Base-by-base conservation (phyloP, 257 asterid species). In the Nicotiana noctiflora region DNA sequence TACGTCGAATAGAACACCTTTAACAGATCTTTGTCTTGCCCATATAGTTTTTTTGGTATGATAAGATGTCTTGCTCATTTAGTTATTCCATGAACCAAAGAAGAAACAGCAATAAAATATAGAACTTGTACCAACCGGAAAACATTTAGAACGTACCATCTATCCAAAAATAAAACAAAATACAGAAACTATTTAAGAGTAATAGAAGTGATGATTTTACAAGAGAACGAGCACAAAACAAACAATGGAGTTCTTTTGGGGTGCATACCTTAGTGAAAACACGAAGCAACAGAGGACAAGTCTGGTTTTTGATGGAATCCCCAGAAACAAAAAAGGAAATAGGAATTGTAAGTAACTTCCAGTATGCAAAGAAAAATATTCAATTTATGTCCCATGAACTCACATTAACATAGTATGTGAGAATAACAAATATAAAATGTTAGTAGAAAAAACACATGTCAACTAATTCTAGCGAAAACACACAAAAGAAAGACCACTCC, bases 211-310 rank as follows among this genome's bases (percentile, higher is more conserved):
- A 51, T 51, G 56, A 51, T 51, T 49, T 49, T 51, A 51, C 2
- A 51, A 51, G 18, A 51, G 56, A 51, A 51, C 56, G 3, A 51
- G 56, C 56, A 53, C 5, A 62, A 13, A n/a, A 37, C n/a, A 9
- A 66, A 66, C 13, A 12, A 68, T 0, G 0, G 56, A 70, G 77
- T 25, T 40, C n/a, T 18, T 11, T 19, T 19, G 57, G 77, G 40
- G 77, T 19, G 46, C 77, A 40, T 70, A 70, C 77, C 77, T 70
- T 70, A 40, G 57, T 70, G 77, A 70, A 70, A 70, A 70, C 77
- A 40, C 77, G 77, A 44, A 70, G 77, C 57, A 70, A 40, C 19
- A 70, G 77, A 21, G 77, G 77, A 70, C 77, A 70, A 19, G 77
- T 70, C 77, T 70, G 77, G 32, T 70, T 40, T 68, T 70, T 1